Percentiles rank a stretch among this genome's conserved stretches.
phyloP scores from a whole-genome alignment of 371 early-diverging fungal genomes.

The Rhizopus microsporus region DNA sequence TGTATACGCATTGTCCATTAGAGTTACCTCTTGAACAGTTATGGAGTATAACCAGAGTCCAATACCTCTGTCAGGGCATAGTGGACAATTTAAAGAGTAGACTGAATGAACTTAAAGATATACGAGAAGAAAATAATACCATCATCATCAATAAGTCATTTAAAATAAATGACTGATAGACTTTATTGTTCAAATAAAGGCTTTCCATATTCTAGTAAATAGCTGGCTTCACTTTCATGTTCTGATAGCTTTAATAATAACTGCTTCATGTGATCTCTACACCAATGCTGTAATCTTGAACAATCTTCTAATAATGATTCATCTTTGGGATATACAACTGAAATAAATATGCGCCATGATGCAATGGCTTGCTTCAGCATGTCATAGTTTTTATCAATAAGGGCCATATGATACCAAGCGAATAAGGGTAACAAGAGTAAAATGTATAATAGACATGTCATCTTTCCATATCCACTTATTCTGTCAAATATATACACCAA shows the following conservation, averaged over 20 bases:
- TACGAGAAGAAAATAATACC: too few relatives aligned
- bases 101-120: too few relatives aligned
- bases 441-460: slow-evolving; percentile 30
- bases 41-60: not conserved
- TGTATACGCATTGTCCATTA: not conserved
- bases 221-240: slow-evolving; percentile 26
- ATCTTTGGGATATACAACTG: slow-evolving; percentile 27
- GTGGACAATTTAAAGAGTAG: too few relatives aligned
- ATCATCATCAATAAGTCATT: not conserved
- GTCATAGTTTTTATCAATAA: slow-evolving; percentile 54
- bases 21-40: not conserved
- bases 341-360: slow-evolving; percentile 51
- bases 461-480: slow-evolving; percentile 24
- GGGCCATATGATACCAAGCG: slow-evolving; percentile 52
- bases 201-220: slow-evolving; percentile 34
- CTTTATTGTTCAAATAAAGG: slow-evolving; percentile 21
- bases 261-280: slow-evolving; percentile 25
- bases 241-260: slow-evolving; percentile 26
- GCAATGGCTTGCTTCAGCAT: slow-evolving; percentile 46
- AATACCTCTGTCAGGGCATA: too few relatives aligned
- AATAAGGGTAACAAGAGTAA: slow-evolving; percentile 42
- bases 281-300: slow-evolving; percentile 41
- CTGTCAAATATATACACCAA: slow-evolving; percentile 41
- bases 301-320: slow-evolving; percentile 42
- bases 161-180: not conserved